A percentile compares a stretch with the other conserved stretches of the same genome.
Evolutionary conservation across 352 stramenopile species (phyloP).

Genomic region (Phytophthora nicotianae): DNA sequence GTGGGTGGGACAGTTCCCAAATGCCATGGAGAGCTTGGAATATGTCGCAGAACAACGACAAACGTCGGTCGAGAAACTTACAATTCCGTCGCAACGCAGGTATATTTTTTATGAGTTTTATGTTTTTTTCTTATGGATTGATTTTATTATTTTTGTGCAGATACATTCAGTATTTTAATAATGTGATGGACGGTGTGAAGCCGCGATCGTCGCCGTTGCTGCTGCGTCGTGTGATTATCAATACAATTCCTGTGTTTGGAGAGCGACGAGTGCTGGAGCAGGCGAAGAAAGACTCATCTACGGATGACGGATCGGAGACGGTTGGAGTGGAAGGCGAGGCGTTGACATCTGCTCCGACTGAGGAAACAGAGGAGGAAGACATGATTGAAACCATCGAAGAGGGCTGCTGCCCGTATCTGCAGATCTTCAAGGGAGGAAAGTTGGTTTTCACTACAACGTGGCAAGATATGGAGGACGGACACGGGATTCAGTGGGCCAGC

Average conservation of each 20-base stretch:
- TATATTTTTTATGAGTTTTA: conserved; percentile 20
- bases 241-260: conserved; percentile 91
- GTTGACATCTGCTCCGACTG: conserved; percentile 15
- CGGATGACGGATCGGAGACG: conserved; percentile 32
- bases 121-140: background rate
- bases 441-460: conserved; percentile 95
- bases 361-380: conserved; percentile 46
- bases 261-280: conserved; percentile 63
- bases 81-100: conserved; percentile 96
- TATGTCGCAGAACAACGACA: conserved; percentile 92
- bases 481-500: conserved; percentile 92
- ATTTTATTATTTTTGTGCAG: conserved; percentile 33
- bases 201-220: conserved; percentile 93
- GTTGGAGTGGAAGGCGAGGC: conserved; percentile 39
- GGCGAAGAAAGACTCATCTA: conserved; percentile 44
- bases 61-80: conserved; percentile 92
- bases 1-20: conserved; percentile 94
- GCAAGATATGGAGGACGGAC: conserved; percentile 83
- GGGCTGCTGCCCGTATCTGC: conserved; percentile 97
- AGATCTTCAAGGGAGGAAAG: conserved; percentile 98
- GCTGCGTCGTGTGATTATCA: conserved; percentile 97
- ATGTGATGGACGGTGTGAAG: conserved; percentile 96
- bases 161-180: conserved; percentile 98
- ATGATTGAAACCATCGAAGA: conserved; percentile 72
- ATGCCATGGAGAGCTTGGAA: conserved; percentile 92